Conservation (phyloP, 306 rosid genomes). For the Vicia villosa region DNA sequence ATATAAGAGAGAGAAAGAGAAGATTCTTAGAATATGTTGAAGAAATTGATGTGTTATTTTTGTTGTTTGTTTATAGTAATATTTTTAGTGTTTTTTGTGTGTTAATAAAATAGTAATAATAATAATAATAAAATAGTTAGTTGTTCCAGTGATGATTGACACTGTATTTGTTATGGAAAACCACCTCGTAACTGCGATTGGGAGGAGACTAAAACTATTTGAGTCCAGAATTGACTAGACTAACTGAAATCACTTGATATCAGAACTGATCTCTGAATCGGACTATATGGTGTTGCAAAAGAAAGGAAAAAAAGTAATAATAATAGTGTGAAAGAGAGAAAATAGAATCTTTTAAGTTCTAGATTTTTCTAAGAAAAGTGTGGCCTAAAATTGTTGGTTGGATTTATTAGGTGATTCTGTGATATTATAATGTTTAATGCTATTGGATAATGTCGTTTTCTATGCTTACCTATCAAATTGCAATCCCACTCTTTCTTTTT, state of each 20-base stretch:
- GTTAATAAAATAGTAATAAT: neutral
- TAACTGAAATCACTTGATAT: too few relatives aligned
- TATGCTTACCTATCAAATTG: conserved; percentile 34
- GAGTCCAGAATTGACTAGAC: too few relatives aligned
- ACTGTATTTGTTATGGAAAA: too few relatives aligned
- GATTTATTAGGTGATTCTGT: conserved; percentile 24
- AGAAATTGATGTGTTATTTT: conserved; percentile 31
- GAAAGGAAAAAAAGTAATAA: too few relatives aligned
- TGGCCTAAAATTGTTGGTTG: conserved; percentile 63
- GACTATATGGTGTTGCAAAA: too few relatives aligned
- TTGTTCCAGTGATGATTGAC: too few relatives aligned
- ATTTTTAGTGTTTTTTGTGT: conserved; percentile 7
- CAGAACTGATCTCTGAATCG: too few relatives aligned
- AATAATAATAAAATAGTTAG: too few relatives aligned
- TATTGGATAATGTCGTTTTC: conserved; percentile 37
- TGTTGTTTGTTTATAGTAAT: conserved; percentile 18
- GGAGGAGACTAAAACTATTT: too few relatives aligned
- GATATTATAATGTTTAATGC: conserved; percentile 11
- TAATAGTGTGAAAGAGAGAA: conserved; percentile 21
- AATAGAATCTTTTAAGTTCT: conserved; percentile 42
- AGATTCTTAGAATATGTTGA: conserved; percentile 69
- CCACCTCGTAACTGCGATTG: too few relatives aligned
- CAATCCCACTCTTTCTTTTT: conserved; percentile 15
- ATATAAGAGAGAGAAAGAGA: conserved; percentile 40
- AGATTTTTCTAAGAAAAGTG: conserved; percentile 64